phyloP scores from a whole-genome alignment of 768 basidiomycete species.

The Cystofilobasidium ferigula region DNA sequence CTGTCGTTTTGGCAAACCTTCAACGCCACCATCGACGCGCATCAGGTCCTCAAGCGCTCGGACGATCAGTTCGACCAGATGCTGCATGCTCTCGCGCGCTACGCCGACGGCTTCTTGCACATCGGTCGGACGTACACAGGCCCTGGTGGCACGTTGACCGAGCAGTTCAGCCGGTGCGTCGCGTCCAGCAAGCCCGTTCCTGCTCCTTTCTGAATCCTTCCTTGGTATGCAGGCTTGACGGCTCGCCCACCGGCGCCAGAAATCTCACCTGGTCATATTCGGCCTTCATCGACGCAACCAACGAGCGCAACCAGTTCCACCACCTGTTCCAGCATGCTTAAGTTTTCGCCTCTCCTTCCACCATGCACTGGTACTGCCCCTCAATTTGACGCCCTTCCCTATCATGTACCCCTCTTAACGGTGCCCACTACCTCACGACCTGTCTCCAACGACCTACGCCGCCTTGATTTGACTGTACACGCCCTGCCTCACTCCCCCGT shows the following conservation, averaged over 20 bases:
- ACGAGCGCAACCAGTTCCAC: background rate
- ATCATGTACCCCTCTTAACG: too few species aligned
- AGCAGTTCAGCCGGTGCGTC: conserved; percentile 22
- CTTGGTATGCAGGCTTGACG: conserved; percentile 7
- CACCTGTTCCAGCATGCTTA: background rate
- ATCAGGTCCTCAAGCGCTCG: background rate
- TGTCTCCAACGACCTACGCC: too few species aligned
- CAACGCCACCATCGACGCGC: background rate
- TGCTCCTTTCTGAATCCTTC: background rate
- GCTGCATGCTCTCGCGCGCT: background rate
- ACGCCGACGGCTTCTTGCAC: conserved; percentile 19
- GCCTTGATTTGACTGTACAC: too few species aligned
- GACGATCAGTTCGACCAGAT: conserved; percentile 1
- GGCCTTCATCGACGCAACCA: conserved; percentile 11
- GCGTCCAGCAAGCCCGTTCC: background rate
- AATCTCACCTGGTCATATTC: conserved; percentile 24
- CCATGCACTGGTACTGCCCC: too few species aligned
- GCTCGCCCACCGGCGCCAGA: conserved; percentile 11
- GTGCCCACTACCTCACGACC: too few species aligned
- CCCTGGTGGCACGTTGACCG: conserved; percentile 6
- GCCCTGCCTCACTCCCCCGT: too few species aligned
- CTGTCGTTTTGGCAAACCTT: conserved; percentile 19
- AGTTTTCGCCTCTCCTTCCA: background rate
- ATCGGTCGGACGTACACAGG: conserved; percentile 12
- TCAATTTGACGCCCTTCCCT: too few species aligned